Evolutionary conservation across 306 rosid genomes (phyloP).

Genomic region (Rubus idaeus): DNA sequence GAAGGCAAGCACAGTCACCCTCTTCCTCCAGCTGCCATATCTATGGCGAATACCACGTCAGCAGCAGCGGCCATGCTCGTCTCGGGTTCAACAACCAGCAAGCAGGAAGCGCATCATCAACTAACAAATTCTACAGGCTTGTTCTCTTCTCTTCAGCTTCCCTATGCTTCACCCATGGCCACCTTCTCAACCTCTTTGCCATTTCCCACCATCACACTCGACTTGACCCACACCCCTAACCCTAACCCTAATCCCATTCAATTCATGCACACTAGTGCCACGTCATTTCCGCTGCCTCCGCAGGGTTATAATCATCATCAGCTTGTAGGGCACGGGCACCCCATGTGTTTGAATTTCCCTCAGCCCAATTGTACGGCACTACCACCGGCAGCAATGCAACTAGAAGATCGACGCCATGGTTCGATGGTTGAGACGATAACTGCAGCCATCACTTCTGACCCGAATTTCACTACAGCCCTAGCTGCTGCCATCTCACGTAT

Average conservation of each 20-base stretch:
- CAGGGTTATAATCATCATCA: slow-evolving; percentile 20
- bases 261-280: neutral
- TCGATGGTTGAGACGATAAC: slow-evolving; percentile 34
- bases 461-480: slow-evolving; percentile 52
- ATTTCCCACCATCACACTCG: slow-evolving; percentile 48
- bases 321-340: slow-evolving; percentile 40
- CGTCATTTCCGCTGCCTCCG: slow-evolving; percentile 36
- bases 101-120: slow-evolving; percentile 11
- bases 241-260: neutral
- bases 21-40: slow-evolving; percentile 49
- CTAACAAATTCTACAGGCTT: slow-evolving; percentile 24
- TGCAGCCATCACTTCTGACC: slow-evolving; percentile 55
- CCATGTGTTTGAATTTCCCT: slow-evolving; percentile 19
- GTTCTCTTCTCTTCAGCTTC: slow-evolving; percentile 20
- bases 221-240: slow-evolving; percentile 40
- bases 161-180: slow-evolving; percentile 38
- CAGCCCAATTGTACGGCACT: slow-evolving; percentile 14
- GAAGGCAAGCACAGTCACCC: slow-evolving; percentile 70
- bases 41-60: slow-evolving; percentile 53
- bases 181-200: slow-evolving; percentile 52
- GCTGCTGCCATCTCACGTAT: slow-evolving; percentile 55
- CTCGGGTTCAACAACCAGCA: slow-evolving; percentile 36
- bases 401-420: neutral
- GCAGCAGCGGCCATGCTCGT: slow-evolving; percentile 56
- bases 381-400: slow-evolving; percentile 9